A percentile compares a stretch with the other conserved stretches of the same genome.
These are phyloP conservation scores for Bipolaris victoriae DNA, from an alignment of 2,329 filamentous ascomycete species.

Conservation along the genomic window DNA sequence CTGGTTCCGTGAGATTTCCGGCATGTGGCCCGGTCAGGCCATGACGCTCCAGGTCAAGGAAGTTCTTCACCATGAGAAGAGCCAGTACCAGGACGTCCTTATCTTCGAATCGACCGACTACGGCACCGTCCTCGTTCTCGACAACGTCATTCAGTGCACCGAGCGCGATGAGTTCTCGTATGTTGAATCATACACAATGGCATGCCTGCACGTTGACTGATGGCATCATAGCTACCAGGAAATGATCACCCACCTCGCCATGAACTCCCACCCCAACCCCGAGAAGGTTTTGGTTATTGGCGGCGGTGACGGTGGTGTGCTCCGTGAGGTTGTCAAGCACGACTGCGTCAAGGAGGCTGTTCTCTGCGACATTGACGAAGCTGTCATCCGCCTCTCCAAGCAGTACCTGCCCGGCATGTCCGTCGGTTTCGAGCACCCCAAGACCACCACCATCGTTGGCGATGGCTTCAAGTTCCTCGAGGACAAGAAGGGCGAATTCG, in stretches of 20 bases:
- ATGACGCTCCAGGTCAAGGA: slow-evolving; percentile 93
- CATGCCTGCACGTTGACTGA: slow-evolving; percentile 21
- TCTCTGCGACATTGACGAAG: slow-evolving; percentile 99
- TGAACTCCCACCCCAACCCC: slow-evolving; percentile 98
- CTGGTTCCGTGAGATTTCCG: slow-evolving; percentile 98
- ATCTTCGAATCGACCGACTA: slow-evolving; percentile 99
- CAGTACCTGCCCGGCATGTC: slow-evolving; percentile 95
- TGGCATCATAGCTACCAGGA: slow-evolving; percentile 76
- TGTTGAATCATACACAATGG: slow-evolving; percentile 27
- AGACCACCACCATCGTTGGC: slow-evolving; percentile 88
- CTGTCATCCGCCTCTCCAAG: slow-evolving; percentile 98
- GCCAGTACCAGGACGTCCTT: slow-evolving; percentile 97
- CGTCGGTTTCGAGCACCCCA: slow-evolving; percentile 90
- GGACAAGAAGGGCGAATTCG: slow-evolving; percentile 95
- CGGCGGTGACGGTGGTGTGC: slow-evolving; percentile 94
- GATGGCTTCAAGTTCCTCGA: slow-evolving; percentile 99
- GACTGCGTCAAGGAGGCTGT: slow-evolving; percentile 93
- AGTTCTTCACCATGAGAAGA: slow-evolving; percentile 98
- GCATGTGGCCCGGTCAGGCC: slow-evolving; percentile 99
- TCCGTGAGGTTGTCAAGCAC: slow-evolving; percentile 99
- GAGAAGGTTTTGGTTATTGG: slow-evolving; percentile 99
- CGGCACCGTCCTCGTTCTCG: slow-evolving; percentile 92
- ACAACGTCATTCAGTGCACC: slow-evolving; percentile 99
- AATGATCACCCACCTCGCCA: slow-evolving; percentile 98
- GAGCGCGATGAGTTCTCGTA: slow-evolving; percentile 97